Evolutionary conservation across 2,329 filamentous ascomycete species (phyloP).

Genomic region (Xylariaceae sp.): DNA sequence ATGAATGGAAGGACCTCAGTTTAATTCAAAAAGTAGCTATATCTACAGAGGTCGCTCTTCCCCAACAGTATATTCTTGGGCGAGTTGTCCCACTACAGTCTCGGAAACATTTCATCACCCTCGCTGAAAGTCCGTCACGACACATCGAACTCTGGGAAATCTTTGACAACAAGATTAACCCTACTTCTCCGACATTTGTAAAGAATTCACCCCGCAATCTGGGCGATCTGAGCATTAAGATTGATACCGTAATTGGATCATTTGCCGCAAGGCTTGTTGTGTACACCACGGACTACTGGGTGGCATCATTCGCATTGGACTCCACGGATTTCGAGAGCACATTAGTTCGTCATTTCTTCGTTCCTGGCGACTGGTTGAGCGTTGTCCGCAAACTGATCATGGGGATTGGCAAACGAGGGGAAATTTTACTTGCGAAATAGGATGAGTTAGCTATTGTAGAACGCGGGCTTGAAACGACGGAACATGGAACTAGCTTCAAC

Average conservation of each 20-base stretch:
- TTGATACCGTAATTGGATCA: slow-evolving; percentile 1
- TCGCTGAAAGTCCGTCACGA: background rate
- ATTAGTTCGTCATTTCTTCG: slow-evolving; percentile 11
- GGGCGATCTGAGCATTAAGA: background rate
- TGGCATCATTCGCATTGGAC: background rate
- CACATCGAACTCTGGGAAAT: background rate
- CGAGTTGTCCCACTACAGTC: background rate
- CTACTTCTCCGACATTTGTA: background rate
- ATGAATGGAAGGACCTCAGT: background rate
- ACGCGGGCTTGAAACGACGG: slow-evolving; percentile 8
- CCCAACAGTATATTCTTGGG: background rate
- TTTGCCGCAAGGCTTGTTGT: slow-evolving; percentile 1
- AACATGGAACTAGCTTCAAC: slow-evolving; percentile 1
- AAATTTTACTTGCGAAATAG: slow-evolving; percentile 9
- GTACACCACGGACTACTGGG: slow-evolving; percentile 6
- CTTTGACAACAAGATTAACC: background rate
- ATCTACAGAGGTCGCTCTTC: background rate
- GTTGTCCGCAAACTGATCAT: background rate
- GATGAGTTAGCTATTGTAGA: slow-evolving; percentile 6
- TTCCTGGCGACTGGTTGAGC: slow-evolving; percentile 13
- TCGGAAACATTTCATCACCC: background rate
- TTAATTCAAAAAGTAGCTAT: background rate
- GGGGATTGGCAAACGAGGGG: slow-evolving; percentile 3
- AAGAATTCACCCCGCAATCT: background rate
- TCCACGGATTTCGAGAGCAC: background rate